phyloP scores from a whole-genome alignment of 768 basidiomycete species.

The Leccinum rimulosum region DNA sequence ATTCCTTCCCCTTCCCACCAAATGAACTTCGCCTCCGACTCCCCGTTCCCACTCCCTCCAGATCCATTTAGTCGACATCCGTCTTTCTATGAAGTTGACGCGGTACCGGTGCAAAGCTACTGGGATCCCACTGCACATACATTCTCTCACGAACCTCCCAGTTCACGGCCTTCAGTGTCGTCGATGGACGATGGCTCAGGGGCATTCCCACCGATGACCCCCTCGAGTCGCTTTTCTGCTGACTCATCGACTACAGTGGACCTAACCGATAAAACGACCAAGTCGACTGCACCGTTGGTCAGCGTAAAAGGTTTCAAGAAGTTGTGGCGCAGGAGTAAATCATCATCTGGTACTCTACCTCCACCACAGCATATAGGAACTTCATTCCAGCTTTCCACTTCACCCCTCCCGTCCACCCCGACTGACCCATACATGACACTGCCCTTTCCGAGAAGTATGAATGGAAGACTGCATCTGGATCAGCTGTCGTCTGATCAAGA shows the following conservation, averaged over 20 bases:
- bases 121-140: constrained; percentile 41
- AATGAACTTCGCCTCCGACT: constrained; percentile 33
- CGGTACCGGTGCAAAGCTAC: constrained; percentile 35
- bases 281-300: constrained; percentile 50
- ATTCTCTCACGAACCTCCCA: constrained; percentile 19
- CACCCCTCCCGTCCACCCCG: constrained; percentile 36
- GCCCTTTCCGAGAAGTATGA: constrained; percentile 28
- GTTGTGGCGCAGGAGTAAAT: constrained; percentile 75
- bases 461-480: constrained; percentile 36
- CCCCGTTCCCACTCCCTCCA: constrained; percentile 78
- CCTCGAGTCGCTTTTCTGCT: constrained; percentile 71
- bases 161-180: constrained; percentile 25
- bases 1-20: constrained; percentile 28
- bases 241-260: constrained; percentile 53
- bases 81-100: constrained; percentile 42
- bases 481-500: constrained; percentile 68
- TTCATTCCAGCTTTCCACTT: constrained; percentile 29
- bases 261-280: constrained; percentile 32
- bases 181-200: constrained; percentile 19
- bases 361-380: constrained; percentile 37
- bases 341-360: constrained; percentile 33
- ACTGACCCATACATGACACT: constrained; percentile 26
- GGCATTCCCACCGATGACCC: constrained; percentile 22
- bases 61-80: constrained; percentile 79
- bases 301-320: constrained; percentile 72